phyloP scores from a whole-genome alignment of 768 basidiomycete genomes.

The Mycena belliarum region DNA sequence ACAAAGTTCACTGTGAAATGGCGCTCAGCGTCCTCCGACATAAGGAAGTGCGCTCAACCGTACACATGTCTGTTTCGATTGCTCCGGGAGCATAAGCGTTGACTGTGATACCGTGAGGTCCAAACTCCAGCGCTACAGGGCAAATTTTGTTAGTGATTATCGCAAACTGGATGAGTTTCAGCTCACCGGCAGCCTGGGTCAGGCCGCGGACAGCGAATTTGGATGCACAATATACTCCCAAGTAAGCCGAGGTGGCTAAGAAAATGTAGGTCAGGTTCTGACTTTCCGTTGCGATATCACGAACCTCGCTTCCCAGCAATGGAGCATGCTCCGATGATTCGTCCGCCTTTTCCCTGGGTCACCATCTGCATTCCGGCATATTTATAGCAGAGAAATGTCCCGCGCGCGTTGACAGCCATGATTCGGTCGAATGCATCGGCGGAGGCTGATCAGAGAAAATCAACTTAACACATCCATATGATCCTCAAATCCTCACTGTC shows the following conservation, averaged over 20 bases:
- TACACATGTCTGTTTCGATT: conserved; percentile 9
- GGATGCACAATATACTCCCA: conserved; percentile 26
- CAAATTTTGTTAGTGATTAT: background rate
- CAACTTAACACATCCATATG: background rate
- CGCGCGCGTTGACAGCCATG: conserved; percentile 31
- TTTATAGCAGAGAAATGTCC: conserved; percentile 37
- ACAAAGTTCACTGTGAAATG: background rate
- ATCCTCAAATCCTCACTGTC: conserved; percentile 4
- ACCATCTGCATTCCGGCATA: conserved; percentile 37
- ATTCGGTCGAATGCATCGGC: conserved; percentile 26
- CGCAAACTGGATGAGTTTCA: background rate
- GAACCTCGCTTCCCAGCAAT: conserved; percentile 17
- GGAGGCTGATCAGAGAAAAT: background rate
- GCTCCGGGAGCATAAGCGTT: conserved; percentile 15
- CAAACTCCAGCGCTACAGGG: conserved; percentile 4
- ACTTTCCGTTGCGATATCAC: too few species aligned
- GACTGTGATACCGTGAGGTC: conserved; percentile 6
- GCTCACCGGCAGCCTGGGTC: conserved; percentile 7
- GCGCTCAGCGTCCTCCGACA: background rate
- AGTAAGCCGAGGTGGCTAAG: background rate
- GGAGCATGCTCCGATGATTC: conserved; percentile 35
- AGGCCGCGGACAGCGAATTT: conserved; percentile 27
- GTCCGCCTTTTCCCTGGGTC: conserved; percentile 25
- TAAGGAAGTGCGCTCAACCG: background rate
- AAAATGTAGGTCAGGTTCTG: background rate